Base-by-base conservation (phyloP, 805 yeast genomes). In the Candida argentea region DNA sequence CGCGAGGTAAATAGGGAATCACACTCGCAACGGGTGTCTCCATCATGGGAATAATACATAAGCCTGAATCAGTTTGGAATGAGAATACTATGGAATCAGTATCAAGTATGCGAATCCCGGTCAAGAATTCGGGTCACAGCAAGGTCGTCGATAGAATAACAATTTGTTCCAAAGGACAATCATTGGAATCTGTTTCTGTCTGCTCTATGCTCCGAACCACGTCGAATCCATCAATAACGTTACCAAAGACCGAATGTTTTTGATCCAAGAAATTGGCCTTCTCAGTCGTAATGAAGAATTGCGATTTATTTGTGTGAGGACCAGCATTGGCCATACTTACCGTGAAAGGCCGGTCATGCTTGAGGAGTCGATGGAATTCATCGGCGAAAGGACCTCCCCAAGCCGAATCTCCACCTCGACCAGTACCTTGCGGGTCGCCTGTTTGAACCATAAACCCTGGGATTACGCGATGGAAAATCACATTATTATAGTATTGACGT, bases 401-500 rank as follows among this genome's bases (percentile, higher is more conserved):
- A 4, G 35, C 30, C n/a, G 48, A 42, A 25, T 44, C 47, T 9
- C 53, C 53, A 2, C 53, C 53, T 4, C 51, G 46, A 8, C 49
- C 51, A 29, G 41, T 35, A 1, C 48, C 48, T 14, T 20, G 19
- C 4, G 50, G 50, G 25, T 46, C 52, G 1, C 52, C 52, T 10
- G 50, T 40, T 25, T 48, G 53, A 11, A 48, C 36, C 52, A 46
- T 48, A 21, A 48, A 45, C 13, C 36, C 35, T 20, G 43, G 38
- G 19, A 48, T 46, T 4, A 48, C 50, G 16, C 52, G 17, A 23
- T 48, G 51, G 29, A 48, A 48, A 6, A 52, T 52, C 11, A 57
- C 38, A 14, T 48, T 41, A 35, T 65, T 49, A 43, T 65, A 65
- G 37, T 61, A 65, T 9, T 56, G 57, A 4, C 43, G 44, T 19